These are phyloP conservation scores for Haberlea rhodopensis DNA, from an alignment of 257 asterid species.

Conservation along the genomic window DNA sequence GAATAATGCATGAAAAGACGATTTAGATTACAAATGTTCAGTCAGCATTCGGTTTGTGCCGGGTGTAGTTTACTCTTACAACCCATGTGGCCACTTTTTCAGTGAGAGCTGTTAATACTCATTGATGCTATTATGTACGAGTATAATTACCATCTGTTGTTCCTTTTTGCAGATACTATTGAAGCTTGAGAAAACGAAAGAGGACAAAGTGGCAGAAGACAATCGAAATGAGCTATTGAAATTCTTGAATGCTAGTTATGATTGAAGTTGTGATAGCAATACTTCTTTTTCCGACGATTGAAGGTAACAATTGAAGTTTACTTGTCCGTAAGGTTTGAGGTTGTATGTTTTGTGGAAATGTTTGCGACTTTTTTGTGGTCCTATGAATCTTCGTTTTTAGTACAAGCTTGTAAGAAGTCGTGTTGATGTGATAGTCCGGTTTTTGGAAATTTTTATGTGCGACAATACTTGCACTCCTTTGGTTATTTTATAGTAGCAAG, in stretches of 20 bases:
- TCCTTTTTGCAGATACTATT: conserved; percentile 57
- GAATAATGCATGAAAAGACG: no score
- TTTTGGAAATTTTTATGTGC: neutral
- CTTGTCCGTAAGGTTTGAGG: conserved; percentile 2
- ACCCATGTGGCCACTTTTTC: neutral
- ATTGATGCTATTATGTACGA: conserved; percentile 13
- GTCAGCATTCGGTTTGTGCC: no score
- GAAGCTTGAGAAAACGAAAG: conserved; percentile 91
- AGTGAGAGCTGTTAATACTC: conserved; percentile 9
- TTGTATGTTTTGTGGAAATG: conserved; percentile 11
- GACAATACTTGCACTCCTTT: neutral
- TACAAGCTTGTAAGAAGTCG: conserved; percentile 4
- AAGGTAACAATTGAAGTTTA: conserved; percentile 11
- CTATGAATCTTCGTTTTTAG: neutral
- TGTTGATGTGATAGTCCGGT: neutral
- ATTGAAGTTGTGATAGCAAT: conserved; percentile 40
- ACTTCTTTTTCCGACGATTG: neutral
- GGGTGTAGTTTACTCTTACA: neutral
- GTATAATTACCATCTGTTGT: conserved; percentile 1
- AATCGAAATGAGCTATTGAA: conserved; percentile 82
- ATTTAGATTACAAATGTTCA: no score
- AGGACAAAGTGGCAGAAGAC: conserved; percentile 89
- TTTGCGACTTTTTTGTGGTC: conserved; percentile 5
- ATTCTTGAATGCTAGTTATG: conserved; percentile 95
- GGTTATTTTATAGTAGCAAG: conserved; percentile 1